Evolutionary conservation across 2,329 filamentous ascomycete species (phyloP).

Genomic region (Apiospora rasikravindrae): DNA sequence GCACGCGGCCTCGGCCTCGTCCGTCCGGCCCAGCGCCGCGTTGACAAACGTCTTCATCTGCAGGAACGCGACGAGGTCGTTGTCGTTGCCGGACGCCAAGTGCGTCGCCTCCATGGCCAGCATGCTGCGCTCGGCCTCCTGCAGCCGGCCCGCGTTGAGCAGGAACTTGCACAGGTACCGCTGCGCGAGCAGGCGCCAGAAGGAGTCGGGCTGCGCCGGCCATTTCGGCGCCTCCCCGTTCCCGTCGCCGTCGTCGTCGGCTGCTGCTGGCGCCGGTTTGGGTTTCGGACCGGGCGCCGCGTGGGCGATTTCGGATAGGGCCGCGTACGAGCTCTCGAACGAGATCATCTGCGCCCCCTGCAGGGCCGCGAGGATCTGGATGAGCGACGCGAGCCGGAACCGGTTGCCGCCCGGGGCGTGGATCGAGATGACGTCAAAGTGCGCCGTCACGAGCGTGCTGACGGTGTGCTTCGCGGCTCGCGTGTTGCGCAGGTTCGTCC

Average conservation of each 20-base stretch:
- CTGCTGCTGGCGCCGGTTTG: background rate
- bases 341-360: background rate
- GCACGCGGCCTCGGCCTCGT: background rate
- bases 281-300: background rate
- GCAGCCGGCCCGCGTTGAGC: background rate
- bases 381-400: slow-evolving; percentile 2
- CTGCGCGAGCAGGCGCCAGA: background rate
- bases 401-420: slow-evolving; percentile 10
- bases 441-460: slow-evolving; percentile 1
- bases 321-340: background rate
- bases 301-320: background rate
- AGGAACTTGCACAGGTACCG: background rate
- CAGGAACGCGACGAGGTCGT: background rate
- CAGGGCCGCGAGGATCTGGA: background rate
- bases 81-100: background rate
- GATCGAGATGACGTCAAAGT: slow-evolving; percentile 11
- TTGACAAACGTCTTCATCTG: background rate
- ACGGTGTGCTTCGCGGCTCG: slow-evolving; percentile 9
- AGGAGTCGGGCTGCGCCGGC: background rate
- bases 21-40: background rate
- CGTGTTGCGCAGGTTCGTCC: slow-evolving; percentile 18
- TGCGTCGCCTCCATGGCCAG: background rate
- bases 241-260: background rate
- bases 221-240: background rate
- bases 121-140: background rate